Evolutionary conservation across 1,284 basidiomycete genomes (phyloP), one percentile per base, ranked within the genome.

Genomic region (Fomes fomentarius): DNA sequence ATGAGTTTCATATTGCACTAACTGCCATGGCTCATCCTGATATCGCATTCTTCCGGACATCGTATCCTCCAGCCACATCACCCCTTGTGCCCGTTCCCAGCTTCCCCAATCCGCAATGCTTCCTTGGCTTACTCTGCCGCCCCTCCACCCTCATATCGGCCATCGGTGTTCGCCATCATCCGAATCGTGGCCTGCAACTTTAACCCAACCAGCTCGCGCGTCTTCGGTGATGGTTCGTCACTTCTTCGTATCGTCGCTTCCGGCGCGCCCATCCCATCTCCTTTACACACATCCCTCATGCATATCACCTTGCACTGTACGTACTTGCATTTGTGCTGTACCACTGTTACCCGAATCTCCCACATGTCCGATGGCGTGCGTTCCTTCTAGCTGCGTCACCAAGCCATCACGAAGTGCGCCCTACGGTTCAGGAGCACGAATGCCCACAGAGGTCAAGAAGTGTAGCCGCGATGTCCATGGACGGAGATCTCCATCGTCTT

Each of bases 1-100:
- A 61, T 61, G 56, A 61, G 46, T 43, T 52, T 52, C 58, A 53
- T 60, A 56, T 50, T 44, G 41, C 51, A 49, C 54, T 58, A 58
- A 56, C 54, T 44, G 47, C 47, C 35, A 38, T 47, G 33, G 45
- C 49, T 48, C 24, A 41, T 38, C 40, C 47, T 38, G 50, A 52
- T 56, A 55, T 48, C 54, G 56, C 51, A 52, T 54, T 44, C 54
- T 38, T 42, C 43, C 50, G 37, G 37, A 28, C 22, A 35, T 46
- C 53, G 38, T 38, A 58, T 58, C 51, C 59, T 54, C 56, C 53
- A 40, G 4, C 50, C 47, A n/a, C n/a, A 48, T 47, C 42, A 47
- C 49, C 42, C 19, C 26, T 37, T 31, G 11, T 42, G n/a, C 31
- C 46, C 34, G 46, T 50, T 47, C 47, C 40, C 33, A 45, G 34